Base-by-base conservation (phyloP, 805 yeast genomes). In the Metschnikowia similis region DNA sequence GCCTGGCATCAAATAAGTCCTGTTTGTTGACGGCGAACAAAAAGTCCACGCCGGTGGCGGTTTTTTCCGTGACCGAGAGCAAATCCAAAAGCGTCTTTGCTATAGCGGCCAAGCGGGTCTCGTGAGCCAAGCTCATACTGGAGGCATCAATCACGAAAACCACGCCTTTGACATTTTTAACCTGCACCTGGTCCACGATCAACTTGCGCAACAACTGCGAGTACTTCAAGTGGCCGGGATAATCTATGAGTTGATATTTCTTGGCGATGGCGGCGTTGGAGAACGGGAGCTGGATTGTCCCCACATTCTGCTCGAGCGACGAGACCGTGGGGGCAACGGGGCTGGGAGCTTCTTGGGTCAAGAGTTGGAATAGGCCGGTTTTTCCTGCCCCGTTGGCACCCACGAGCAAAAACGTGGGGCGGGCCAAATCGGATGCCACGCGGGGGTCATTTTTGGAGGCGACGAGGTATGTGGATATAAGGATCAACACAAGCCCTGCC, bases 141-240 rank as follows among this genome's bases (percentile, higher is more conserved):
- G 79, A 67, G 0, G 95, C 78, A 66, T 92, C 98, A n/a, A 91
- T 72, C 52, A 92, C 74, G 55, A 80, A 89, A 0, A 91, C 68
- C 5, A 89, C 69, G 5, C 96, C 97, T 55, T 77, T 79, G 46
- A 86, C 64, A 14, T 79, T 66, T 14, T 57, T 51, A 11, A 72
- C 62, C 1, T 69, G 63, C 28, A 70, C 60, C 39, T 70, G 72
- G 14, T 69, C 70, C 49, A 72, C 70, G 41, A 83, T 61, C 55
- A 77, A 70, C 49, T 79, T 77, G 48, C 78, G 76, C 51, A 82
- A 71, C 45, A 84, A 69, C 50, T 81, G 79, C 48, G 79, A 80
- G 56, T 91, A 80, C 66, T 89, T 89, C 48, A 79, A 70, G 67
- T 87, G 90, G n/a, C 97, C 97, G 2, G 99, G 99, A 54, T 83